Evolutionary conservation across 352 stramenopile species (phyloP).

Genomic region (Thalassiosira exigua): DNA sequence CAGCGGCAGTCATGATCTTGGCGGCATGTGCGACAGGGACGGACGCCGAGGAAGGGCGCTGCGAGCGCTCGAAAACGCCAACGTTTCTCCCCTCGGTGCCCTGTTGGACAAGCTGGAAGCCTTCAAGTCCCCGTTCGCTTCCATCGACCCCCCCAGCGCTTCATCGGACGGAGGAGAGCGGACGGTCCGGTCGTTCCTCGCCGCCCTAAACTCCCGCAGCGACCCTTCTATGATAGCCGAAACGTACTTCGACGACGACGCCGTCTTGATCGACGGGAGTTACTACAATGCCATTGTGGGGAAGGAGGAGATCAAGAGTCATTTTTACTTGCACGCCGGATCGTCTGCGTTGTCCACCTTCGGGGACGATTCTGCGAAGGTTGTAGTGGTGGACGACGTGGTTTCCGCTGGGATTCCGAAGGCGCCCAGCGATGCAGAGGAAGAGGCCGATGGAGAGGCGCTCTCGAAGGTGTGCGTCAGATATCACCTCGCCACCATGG

Average conservation of each 20-base stretch:
- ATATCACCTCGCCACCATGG: slow-evolving; percentile 69
- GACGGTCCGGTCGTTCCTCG: slow-evolving; percentile 35
- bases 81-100: too few species aligned
- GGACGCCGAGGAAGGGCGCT: too few species aligned
- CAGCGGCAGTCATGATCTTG: too few species aligned
- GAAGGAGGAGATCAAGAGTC: slow-evolving; percentile 37
- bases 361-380: slow-evolving; percentile 10
- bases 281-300: slow-evolving; percentile 54
- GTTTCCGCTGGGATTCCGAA: slow-evolving; percentile 7
- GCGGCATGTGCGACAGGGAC: too few species aligned
- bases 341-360: slow-evolving; percentile 41
- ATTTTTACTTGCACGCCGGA: slow-evolving; percentile 42
- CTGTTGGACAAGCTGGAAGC: too few species aligned
- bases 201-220: slow-evolving; percentile 26
- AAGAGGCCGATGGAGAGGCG: too few species aligned
- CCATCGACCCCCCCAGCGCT: background rate
- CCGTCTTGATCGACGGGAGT: slow-evolving; percentile 38
- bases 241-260: slow-evolving; percentile 41
- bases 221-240: slow-evolving; percentile 18
- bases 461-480: slow-evolving; percentile 56
- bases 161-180: slow-evolving; percentile 8
- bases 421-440: slow-evolving; percentile 2
- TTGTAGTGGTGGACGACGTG: slow-evolving; percentile 56
- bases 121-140: background rate
- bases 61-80: too few species aligned